Conservation (phyloP, 257 asterid genomes). For the Solanum chiquidenum region DNA sequence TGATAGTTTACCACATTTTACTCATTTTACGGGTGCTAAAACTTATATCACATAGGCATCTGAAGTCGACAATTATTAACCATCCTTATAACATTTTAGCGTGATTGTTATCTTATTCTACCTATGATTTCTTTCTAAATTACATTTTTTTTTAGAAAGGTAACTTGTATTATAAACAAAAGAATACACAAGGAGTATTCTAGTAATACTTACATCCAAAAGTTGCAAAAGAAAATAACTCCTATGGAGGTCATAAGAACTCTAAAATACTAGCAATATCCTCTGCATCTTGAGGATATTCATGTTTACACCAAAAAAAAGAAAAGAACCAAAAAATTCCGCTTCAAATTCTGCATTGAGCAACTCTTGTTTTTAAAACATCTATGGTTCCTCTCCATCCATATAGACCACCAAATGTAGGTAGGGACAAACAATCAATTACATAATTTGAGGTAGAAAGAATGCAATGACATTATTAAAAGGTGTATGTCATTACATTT, state of each 20-base stretch:
- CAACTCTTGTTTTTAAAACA: neutral
- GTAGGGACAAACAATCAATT: neutral
- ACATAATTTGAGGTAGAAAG: neutral
- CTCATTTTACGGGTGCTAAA: neutral
- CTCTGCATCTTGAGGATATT: neutral
- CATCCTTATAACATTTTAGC: neutral
- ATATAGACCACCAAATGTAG: neutral
- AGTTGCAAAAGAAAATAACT: neutral
- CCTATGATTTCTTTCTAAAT: neutral
- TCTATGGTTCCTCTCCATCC: neutral
- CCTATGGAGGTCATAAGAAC: neutral
- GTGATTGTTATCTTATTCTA: neutral
- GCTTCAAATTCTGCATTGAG: neutral
- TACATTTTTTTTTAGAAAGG: neutral
- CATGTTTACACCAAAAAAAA: neutral
- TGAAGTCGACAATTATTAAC: neutral
- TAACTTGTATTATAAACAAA: neutral
- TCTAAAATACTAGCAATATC: neutral
- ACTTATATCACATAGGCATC: neutral
- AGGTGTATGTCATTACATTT: neutral
- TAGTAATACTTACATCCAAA: neutral
- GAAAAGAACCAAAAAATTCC: neutral
- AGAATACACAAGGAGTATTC: neutral
- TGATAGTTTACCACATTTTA: neutral
- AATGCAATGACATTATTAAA: neutral